Evolutionary conservation across 23 red algal genomes (phyloP), one percentile per base, ranked within the genome.

Genomic region (Gracilaria vermiculophylla): DNA sequence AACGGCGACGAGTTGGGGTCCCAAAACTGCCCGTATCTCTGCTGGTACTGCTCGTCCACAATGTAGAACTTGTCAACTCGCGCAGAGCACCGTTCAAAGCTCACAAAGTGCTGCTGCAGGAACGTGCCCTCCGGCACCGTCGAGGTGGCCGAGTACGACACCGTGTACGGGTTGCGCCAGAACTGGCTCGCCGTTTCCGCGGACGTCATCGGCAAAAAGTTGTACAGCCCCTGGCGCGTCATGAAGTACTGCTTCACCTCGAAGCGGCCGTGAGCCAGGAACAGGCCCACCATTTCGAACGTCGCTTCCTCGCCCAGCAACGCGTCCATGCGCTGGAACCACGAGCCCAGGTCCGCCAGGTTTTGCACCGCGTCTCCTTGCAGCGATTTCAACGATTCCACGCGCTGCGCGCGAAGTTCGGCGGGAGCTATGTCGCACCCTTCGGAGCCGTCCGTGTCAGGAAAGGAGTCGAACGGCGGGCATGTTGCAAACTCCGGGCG

Each of bases 161-260:
- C 81, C 41, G 64, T 85, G 3, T 20, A 35, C 58, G 81, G 81
- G 32, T 62, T 69, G 31, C 81, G 58, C 81, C 81, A 85, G 64
- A 85, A 85, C 13, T 85, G 81, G 34, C 55, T 66, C 9, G 41
- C 62, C 45, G 58, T 85, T 2, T 69, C 60, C 36, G 35, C 49
- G 43, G 62, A 48, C 7, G 62, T 71, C 43, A 69, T 85, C 14
- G 58, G 57, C 28, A 53, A 39, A 39, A 85, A 85, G 58, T 62
- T 66, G 42, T 85, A 85, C 62, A 66, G 17, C 9, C 24, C 61
- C 47, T 85, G 81, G 27, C 81, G 58, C 37, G 81, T 85, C 81
- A 85, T 70, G 43, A 85, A 53, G 62, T 85, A 85, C 20, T 85
- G 81, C 81, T 85, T 85, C 61, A 85, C 81, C 44, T 85, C 81